A percentile compares a stretch with the other conserved stretches of the same genome.
phyloP scores from a whole-genome alignment of 768 basidiomycete species.

The Lactarius pseudohatsudake region DNA sequence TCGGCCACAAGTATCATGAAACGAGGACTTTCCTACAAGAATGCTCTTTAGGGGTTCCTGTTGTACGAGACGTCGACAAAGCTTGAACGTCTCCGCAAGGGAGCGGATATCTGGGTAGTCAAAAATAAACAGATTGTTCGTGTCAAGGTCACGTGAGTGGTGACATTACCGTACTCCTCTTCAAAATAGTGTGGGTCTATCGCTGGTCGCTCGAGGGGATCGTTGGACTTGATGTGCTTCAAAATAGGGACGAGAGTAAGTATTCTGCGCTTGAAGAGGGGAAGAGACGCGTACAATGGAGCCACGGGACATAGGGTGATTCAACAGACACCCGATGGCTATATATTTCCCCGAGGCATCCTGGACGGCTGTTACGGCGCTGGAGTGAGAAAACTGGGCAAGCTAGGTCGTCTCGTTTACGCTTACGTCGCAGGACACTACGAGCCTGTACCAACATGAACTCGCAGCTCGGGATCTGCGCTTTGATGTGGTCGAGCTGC shows the following conservation, averaged over 20 bases:
- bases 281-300: constrained; percentile 24
- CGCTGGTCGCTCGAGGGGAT: constrained; percentile 22
- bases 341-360: constrained; percentile 18
- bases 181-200: constrained; percentile 31
- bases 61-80: constrained; percentile 25
- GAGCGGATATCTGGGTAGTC: constrained; percentile 15
- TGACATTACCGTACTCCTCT: constrained; percentile 25
- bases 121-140: not conserved
- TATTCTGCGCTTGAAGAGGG: not conserved
- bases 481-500: constrained; percentile 20
- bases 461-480: constrained; percentile 18
- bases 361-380: constrained; percentile 5
- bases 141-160: not conserved
- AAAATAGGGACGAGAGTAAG: not conserved
- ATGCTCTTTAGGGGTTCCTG: constrained; percentile 29
- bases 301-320: constrained; percentile 26
- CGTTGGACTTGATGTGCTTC: constrained; percentile 26
- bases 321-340: not conserved
- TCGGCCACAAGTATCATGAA: not conserved
- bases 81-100: constrained; percentile 30
- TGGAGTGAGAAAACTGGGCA: not conserved
- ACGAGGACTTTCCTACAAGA: constrained; percentile 9
- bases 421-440: constrained; percentile 6
- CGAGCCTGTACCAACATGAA: not conserved
- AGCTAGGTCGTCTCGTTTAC: not conserved